phyloP scores from a whole-genome alignment of 805 yeast genomes.

The Teunomyces funiuensis region DNA sequence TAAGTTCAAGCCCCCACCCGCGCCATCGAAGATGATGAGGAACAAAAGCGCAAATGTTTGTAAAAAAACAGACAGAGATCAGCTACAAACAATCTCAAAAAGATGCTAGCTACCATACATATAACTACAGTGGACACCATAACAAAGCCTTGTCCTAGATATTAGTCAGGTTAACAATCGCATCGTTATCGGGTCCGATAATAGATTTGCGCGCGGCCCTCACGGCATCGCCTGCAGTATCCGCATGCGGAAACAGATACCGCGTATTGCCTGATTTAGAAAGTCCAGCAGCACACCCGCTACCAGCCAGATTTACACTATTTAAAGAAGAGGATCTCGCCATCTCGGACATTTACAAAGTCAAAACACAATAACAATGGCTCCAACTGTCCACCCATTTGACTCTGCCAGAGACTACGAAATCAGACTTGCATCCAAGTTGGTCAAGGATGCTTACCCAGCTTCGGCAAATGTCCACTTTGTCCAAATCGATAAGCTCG shows the following conservation, averaged over 20 bases:
- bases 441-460: slow-evolving; percentile 58
- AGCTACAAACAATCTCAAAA: too few species aligned
- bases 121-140: too few species aligned
- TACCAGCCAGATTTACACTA: background rate
- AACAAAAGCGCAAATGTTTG: too few species aligned
- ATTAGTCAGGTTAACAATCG: too few species aligned
- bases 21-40: too few species aligned
- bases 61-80: too few species aligned
- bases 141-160: too few species aligned
- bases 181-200: background rate
- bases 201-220: background rate
- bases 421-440: slow-evolving; percentile 55
- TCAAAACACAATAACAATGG: slow-evolving; percentile 1
- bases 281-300: background rate
- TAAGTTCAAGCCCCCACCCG: too few species aligned
- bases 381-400: slow-evolving; percentile 47
- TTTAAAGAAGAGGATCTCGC: background rate
- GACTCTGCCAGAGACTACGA: slow-evolving; percentile 61
- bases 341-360: background rate
- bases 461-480: slow-evolving; percentile 58
- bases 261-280: slow-evolving; percentile 1
- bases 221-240: background rate
- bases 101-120: too few species aligned
- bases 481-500: slow-evolving; percentile 64
- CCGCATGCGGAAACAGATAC: slow-evolving; percentile 5